Conservation (phyloP, 2,329 filamentous ascomycete genomes). For the Leptographium radiaticola region DNA sequence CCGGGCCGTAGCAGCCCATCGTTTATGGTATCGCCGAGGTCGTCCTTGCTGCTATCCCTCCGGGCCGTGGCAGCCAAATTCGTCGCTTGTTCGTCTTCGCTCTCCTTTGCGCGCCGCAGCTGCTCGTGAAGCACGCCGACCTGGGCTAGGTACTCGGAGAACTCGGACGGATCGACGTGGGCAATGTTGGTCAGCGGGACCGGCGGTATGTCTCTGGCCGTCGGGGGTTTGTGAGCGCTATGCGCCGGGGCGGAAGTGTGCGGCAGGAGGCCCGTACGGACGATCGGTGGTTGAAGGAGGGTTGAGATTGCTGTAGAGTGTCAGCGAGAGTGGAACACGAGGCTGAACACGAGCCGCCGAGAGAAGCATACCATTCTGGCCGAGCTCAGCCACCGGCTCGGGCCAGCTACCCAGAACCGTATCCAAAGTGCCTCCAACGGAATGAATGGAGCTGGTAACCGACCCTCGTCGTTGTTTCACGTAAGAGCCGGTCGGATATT, state of each 20-base stretch:
- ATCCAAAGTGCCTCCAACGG: slow-evolving; percentile 74
- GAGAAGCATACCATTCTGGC: slow-evolving; percentile 59
- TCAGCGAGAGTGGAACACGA: neutral
- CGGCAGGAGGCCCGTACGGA: slow-evolving; percentile 73
- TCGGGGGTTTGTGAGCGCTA: slow-evolving; percentile 71
- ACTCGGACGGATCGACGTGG: slow-evolving; percentile 66
- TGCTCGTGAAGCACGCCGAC: slow-evolving; percentile 83
- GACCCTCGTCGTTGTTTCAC: slow-evolving; percentile 56
- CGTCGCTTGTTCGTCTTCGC: slow-evolving; percentile 46
- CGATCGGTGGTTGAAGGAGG: slow-evolving; percentile 79
- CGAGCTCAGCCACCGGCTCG: slow-evolving; percentile 52
- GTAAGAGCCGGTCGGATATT: neutral
- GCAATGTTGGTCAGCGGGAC: slow-evolving; percentile 83
- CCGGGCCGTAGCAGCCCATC: slow-evolving; percentile 36
- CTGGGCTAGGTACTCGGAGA: slow-evolving; percentile 72
- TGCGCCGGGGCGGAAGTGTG: slow-evolving; percentile 57
- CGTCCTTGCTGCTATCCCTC: slow-evolving; percentile 28
- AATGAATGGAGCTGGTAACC: slow-evolving; percentile 75
- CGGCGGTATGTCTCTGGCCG: slow-evolving; percentile 79
- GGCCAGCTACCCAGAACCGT: slow-evolving; percentile 45
- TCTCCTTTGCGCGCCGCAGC: slow-evolving; percentile 70
- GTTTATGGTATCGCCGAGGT: slow-evolving; percentile 23
- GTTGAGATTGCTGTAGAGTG: slow-evolving; percentile 70
- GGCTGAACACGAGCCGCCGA: neutral
- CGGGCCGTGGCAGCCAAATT: slow-evolving; percentile 21